Conservation (phyloP, 768 basidiomycete genomes). For the Cyclocybe aegerita region DNA sequence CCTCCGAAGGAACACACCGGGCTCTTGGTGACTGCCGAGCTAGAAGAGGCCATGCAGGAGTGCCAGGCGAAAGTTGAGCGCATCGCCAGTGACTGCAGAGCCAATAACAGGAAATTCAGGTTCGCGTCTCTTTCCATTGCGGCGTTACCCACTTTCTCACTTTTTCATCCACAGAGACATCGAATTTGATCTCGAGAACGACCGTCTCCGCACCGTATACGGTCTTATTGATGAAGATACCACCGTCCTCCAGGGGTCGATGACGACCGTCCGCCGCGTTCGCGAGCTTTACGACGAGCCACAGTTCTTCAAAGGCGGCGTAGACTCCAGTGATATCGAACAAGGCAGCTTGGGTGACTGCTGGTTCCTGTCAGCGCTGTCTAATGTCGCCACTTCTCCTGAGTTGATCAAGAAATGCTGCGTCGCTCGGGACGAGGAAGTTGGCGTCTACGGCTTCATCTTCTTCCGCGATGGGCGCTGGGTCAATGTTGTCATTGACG, state of each 20-base stretch:
- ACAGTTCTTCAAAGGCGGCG: constrained; percentile 26
- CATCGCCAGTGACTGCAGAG: constrained; percentile 45
- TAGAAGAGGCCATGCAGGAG: constrained; percentile 46
- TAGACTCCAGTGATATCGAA: constrained; percentile 45
- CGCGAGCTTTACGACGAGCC: too few species aligned
- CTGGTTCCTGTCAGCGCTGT: constrained; percentile 55
- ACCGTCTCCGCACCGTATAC: too few species aligned
- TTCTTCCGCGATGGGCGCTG: constrained; percentile 52
- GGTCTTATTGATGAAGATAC: too few species aligned
- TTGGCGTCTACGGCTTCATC: constrained; percentile 60
- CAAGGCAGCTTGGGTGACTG: constrained; percentile 56
- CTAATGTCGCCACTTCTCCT: constrained; percentile 46
- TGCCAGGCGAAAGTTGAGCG: constrained; percentile 44
- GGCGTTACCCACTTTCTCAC: neutral
- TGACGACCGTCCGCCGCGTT: too few species aligned
- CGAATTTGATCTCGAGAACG: too few species aligned
- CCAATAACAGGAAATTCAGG: constrained; percentile 51
- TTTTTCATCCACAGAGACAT: neutral
- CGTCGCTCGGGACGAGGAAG: constrained; percentile 44
- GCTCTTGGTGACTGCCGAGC: constrained; percentile 46
- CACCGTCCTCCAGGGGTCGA: too few species aligned
- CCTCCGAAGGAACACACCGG: constrained; percentile 39
- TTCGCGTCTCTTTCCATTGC: constrained; percentile 20
- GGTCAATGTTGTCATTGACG: constrained; percentile 57
- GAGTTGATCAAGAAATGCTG: constrained; percentile 49